Base-by-base conservation (phyloP, 352 stramenopile genomes). In the Pythium oligandrum region DNA sequence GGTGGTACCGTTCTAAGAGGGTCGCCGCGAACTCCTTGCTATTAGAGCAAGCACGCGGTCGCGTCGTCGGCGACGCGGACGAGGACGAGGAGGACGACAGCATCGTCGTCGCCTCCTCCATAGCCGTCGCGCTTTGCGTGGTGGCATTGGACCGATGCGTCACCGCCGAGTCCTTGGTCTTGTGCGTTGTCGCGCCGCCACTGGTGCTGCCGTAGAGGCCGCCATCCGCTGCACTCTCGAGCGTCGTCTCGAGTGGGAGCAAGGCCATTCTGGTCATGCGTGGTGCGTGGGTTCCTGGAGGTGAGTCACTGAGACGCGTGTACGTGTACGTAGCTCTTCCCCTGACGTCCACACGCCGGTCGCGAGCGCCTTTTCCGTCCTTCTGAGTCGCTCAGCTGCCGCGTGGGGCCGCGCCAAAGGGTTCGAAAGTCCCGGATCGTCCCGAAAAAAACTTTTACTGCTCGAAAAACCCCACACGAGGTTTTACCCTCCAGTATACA, bases 1-100 rank as follows among this genome's bases (percentile, higher is more conserved):
- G 77, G 44, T 83, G 57, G 62, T 93, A 93, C 31, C 82, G 77
- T 49, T 91, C 66, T 36, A 85, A 38, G 31, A 90, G 48, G 6
- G 61, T 66, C 62, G 83, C 61, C 44, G 70, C 60, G 44, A 66
- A 40, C 11, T 56, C 54, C 32, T 55, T 56, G 30, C 56, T 51
- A 36, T 56, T 51, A 40, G 37, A 7, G 35, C 6, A 34, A n/a
- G 43, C n/a, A 11, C 53, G 48, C 57, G 53, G 57, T 44, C 31
- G 30, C 54, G 52, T 58, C 32, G 38, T 55, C 49, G 8, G 48
- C 48, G 33, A 42, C 35, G 33, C 30, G 30, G 2, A 50, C n/a
- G 12, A 10, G 34, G 12, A 42, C 11, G 3, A 34, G 35, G 26
- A 48, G 26, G 8, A 38, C 55, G 38, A 42, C 38, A 12, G 38